Base-by-base conservation (phyloP, 2,329 filamentous ascomycete species). In the Aspergillus carbonarius region DNA sequence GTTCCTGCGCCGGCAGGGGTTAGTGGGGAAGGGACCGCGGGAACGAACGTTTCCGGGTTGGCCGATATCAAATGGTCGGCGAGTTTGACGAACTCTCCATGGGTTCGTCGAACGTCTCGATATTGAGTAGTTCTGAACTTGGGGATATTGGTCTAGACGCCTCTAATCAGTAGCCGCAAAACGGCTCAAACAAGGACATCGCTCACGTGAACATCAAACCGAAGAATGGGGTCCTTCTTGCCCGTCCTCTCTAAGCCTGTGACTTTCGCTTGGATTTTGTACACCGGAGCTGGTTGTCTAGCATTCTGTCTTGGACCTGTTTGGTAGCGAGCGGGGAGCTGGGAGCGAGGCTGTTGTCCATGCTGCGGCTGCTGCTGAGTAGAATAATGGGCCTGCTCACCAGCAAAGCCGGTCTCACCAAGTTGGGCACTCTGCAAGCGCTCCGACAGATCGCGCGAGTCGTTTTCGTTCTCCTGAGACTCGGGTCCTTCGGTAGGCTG, bases 111-210 rank as follows among this genome's bases (percentile, higher is more conserved):
- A 65, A 99, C 92, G 76, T 99, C 95, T 71, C 95, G 92, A 79
- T 97, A 99, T 75, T 99, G 95, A 5, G 95, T 99, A 0, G 95
- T 99, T 68, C 95, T 87, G 77, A 97, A 99, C 67, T 93, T 93
- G 54, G 93, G 93, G n/a, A 99, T 89, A 77, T 99, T 99, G 65
- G 95, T 99, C 95, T 99, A 40, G 15, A 30, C 34, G 49, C 48
- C 25, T 17, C 32, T 55, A 32, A 55, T 55, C 37, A 60, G 51
- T 48, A 42, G 55, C n/a, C 27, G 17, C 57, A 46, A 40, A 55
- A 8, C 10, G 40, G 9, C 6, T 23, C 18, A 34, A 23, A 23
- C 6, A 15, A 17, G 44, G 18, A 49, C 52, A 10, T 51, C 53
- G 73, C 88, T 72, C 87, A 98, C 95, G 78, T 99, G 92, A 63